phyloP scores from a whole-genome alignment of 164 flowering plant species.

The Houttuynia cordata region DNA sequence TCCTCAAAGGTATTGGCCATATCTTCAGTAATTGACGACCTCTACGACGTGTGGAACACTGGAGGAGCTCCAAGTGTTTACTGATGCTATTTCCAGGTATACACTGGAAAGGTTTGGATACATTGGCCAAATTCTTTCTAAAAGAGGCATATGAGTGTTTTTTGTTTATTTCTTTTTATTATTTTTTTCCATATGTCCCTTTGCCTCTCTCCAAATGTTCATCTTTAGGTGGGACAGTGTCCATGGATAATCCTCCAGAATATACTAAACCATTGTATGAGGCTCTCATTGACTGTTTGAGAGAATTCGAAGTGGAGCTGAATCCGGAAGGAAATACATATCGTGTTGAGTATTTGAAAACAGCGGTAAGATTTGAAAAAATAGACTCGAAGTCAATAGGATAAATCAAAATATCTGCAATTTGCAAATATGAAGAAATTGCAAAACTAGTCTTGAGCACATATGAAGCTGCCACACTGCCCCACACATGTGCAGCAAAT shows the following conservation, averaged over 20 bases:
- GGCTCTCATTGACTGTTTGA: constrained; percentile 16
- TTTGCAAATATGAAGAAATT: too few relatives aligned
- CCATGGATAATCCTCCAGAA: constrained; percentile 22
- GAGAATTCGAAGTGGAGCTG: constrained; percentile 20
- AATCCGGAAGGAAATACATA: constrained; percentile 17
- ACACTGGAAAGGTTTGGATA: too few relatives aligned
- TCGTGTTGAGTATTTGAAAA: constrained; percentile 12
- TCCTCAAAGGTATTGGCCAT: not conserved
- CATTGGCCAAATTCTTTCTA: too few relatives aligned
- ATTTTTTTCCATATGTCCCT: too few relatives aligned
- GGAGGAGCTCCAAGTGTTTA: constrained; percentile 1
- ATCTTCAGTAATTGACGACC: constrained; percentile 2
- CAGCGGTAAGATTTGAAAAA: constrained; percentile 17
- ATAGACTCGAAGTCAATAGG: too few relatives aligned
- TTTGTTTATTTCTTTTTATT: too few relatives aligned
- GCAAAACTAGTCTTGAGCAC: too few relatives aligned
- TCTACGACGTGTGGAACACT: constrained; percentile 3
- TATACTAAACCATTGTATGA: constrained; percentile 24
- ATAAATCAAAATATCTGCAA: too few relatives aligned
- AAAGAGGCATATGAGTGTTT: not conserved
- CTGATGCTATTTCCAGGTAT: too few relatives aligned
- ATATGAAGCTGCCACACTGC: too few relatives aligned
- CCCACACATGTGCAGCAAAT: not conserved
- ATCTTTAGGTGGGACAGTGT: constrained; percentile 30
- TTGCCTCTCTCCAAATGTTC: too few relatives aligned